Conservation (phyloP, 2,329 filamentous ascomycete species). For the Remersonia thermophila region DNA sequence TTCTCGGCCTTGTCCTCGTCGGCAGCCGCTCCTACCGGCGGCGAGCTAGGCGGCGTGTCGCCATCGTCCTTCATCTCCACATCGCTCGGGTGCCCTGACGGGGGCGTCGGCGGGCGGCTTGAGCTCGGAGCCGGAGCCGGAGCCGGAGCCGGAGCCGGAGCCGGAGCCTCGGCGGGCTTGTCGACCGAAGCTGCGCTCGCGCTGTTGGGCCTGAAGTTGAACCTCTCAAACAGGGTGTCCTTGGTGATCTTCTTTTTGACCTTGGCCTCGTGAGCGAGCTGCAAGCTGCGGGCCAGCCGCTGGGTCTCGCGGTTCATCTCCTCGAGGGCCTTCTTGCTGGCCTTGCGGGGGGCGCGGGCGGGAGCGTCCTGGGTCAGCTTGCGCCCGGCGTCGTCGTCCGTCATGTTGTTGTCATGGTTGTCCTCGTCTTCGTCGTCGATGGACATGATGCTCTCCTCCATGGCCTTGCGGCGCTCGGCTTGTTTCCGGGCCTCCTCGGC, state of each 20-base stretch:
- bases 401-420: constrained; percentile 40
- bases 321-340: constrained; percentile 86
- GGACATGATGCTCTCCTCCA: constrained; percentile 26
- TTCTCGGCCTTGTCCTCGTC: constrained; percentile 7
- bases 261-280: constrained; percentile 77
- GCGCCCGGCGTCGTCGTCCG: constrained; percentile 50
- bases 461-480: constrained; percentile 30
- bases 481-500: constrained; percentile 40
- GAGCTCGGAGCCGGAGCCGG: constrained; percentile 37
- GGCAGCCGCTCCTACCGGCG: constrained; percentile 25
- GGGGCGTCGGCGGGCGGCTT: constrained; percentile 38
- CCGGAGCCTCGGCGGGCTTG: too few relatives aligned
- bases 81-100: constrained; percentile 35
- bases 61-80: constrained; percentile 36
- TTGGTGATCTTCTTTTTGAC: constrained; percentile 87
- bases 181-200: constrained; percentile 1
- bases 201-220: constrained; percentile 54
- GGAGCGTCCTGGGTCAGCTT: constrained; percentile 52
- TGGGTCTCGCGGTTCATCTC: constrained; percentile 95
- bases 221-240: constrained; percentile 67
- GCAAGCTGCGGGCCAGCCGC: constrained; percentile 77
- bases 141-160: too few relatives aligned
- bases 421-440: constrained; percentile 31
- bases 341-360: constrained; percentile 56
- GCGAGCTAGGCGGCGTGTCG: constrained; percentile 64